Evolutionary conservation across 2,329 filamentous ascomycete species (phyloP).

Genomic region (Pseudohalonectria lignicola): DNA sequence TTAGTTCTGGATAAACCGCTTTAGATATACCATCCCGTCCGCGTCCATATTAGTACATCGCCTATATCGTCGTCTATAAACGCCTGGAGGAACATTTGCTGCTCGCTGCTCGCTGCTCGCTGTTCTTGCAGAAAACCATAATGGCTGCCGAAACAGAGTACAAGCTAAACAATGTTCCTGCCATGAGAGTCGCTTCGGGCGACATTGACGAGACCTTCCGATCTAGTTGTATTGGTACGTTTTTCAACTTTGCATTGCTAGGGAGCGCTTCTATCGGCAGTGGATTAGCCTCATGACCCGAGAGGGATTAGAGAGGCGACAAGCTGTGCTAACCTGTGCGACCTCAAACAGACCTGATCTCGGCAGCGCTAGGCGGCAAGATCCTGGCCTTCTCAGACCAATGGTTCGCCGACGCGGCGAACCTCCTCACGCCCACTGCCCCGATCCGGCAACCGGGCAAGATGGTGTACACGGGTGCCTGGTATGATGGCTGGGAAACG

Average conservation of each 20-base stretch:
- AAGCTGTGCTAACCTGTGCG: neutral
- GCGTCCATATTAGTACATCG: no score
- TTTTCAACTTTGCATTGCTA: neutral
- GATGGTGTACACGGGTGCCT: conserved; percentile 59
- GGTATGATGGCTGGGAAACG: conserved; percentile 65
- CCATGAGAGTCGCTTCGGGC: conserved; percentile 34
- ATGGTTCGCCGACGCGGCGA: conserved; percentile 57
- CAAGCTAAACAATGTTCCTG: conserved; percentile 42
- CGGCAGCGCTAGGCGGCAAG: conserved; percentile 49
- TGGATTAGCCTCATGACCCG: neutral
- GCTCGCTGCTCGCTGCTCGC: no score
- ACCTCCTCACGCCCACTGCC: conserved; percentile 52
- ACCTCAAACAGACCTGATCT: conserved; percentile 42
- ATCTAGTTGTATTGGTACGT: conserved; percentile 49
- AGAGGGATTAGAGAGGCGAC: neutral
- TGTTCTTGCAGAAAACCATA: no score
- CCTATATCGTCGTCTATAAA: no score
- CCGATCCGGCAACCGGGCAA: conserved; percentile 54
- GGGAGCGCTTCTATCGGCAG: no score
- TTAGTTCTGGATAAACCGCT: no score
- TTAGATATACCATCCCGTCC: no score
- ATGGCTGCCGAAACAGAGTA: conserved; percentile 38
- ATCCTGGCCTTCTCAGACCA: conserved; percentile 56
- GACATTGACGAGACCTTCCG: conserved; percentile 52
- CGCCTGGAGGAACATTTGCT: no score